phyloP scores from a whole-genome alignment of 148 eudicot species.

The Tetragonia tetragonoides region DNA sequence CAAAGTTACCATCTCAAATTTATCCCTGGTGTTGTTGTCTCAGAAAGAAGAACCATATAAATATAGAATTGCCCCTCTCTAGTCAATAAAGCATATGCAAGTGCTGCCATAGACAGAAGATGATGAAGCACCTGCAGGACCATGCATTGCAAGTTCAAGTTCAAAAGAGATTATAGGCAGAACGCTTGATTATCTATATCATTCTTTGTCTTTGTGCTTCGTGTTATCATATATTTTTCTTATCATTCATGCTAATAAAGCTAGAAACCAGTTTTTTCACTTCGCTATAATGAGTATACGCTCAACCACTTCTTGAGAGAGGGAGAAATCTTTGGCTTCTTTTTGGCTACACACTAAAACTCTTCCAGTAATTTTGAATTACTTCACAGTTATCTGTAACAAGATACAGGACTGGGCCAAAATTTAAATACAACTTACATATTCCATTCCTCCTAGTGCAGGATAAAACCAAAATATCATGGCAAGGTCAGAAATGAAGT shows the following conservation, averaged over 20 bases:
- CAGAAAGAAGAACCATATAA: slow-evolving; percentile 79
- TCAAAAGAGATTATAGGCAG: neutral
- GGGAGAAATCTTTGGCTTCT: neutral
- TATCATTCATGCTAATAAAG: neutral
- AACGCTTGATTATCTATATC: neutral
- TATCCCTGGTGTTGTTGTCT: slow-evolving; percentile 86
- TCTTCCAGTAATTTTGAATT: neutral
- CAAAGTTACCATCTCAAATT: slow-evolving; percentile 82
- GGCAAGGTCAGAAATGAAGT: slow-evolving; percentile 81
- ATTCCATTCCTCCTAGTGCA: slow-evolving; percentile 87
- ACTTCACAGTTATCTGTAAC: too few relatives aligned
- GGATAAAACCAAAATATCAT: slow-evolving; percentile 87
- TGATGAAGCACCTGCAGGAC: slow-evolving; percentile 76
- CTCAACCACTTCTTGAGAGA: neutral
- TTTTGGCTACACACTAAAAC: neutral
- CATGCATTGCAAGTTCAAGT: neutral
- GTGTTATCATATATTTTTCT: neutral
- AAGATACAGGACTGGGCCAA: neutral
- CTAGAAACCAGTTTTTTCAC: neutral
- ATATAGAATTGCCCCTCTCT: slow-evolving; percentile 67
- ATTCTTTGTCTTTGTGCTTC: neutral
- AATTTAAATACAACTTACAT: slow-evolving; percentile 54
- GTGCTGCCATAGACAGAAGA: slow-evolving; percentile 61
- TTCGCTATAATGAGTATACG: neutral
- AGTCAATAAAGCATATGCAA: slow-evolving; percentile 58